Evolutionary conservation across 108 stramenopile species (phyloP), one percentile per base, ranked within the genome.

Genomic region (Skeletonema marinoi): DNA sequence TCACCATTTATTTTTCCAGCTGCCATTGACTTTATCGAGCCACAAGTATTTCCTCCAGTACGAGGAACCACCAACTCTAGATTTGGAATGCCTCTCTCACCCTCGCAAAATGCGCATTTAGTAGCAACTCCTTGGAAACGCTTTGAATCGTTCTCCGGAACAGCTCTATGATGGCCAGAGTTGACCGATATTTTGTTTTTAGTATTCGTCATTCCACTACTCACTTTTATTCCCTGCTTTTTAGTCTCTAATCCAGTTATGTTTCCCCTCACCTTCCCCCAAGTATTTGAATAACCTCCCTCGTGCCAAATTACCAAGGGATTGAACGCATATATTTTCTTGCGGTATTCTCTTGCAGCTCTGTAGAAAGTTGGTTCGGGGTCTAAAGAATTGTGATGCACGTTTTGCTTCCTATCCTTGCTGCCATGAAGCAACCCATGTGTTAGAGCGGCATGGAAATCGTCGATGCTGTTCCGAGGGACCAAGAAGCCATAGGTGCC

Each of bases 321-420:
- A 19, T 51, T 51, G 50, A 51, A 51, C 50, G 50, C 50, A 51
- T 51, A 51, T 51, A 51, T 51, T 51, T 19, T 51, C 50, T 51
- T 51, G 19, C 19, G 19, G 21, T 51, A 7, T 7, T 51, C 50
- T 51, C 50, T 51, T 51, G 50, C 50, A 51, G 50, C 50, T 21
- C 50, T 51, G 50, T 51, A 51, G 50, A 51, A 51, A 7, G 19
- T 51, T 51, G 50, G 50, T 51, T 51, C 50, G 7, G 50, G 50
- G 17, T 51, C 50, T 19, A 51, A 51, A 51, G 50, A 51, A 51
- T 51, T 51, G 19, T 51, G 50, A 21, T 51, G 50, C 17, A 51
- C 50, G 19, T 51, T 51, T 19, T 51, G 50, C 19, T 51, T 51
- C 6, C 50, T 51, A 51, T 51, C 50, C 50, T 51, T 51, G 50